Evolutionary conservation across 331 rosid genomes (phyloP), one percentile per base, ranked within the genome.

Genomic region (Saraca asoca): DNA sequence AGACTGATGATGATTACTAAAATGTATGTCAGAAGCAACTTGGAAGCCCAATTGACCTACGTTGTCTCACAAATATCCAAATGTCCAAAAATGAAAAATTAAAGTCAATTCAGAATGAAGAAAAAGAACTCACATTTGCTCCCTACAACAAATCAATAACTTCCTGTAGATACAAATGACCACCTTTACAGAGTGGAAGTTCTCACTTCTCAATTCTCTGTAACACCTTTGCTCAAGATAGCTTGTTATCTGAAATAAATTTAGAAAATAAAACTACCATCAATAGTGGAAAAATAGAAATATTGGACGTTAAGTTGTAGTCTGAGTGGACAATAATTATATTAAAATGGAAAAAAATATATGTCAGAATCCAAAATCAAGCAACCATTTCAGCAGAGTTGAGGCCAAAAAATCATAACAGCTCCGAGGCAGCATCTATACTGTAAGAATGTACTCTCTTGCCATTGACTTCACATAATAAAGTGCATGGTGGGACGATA

Each of bases 201-300:
- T 83, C 86, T 85, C 95, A 35, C 24, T 79, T 75, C 96, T 80
- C 92, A 90, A 76, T 71, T 90, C 96, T 80, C 65, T 83, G 45
- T 87, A 90, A 77, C 86, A 90, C 77, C 95, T 80, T 75, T 90
- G 95, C 79, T 90, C 96, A 54, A 90, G 88, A 61, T 82, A 78
- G 64, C 80, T 78, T n/a, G 95, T 88, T 62, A 88, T 86, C 92
- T 88, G 86, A 71, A 71, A 73, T 34, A 51, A 72, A 45, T 43
- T 49, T 42, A 49, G 76, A 69, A 9, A 44, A 34, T 20, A 38
- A 12, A 65, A 31, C 33, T 34, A 68, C 41, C 15, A 43, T 66
- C 59, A 76, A 24, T 6, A 20, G 19, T 17, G 5, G 11, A 44
- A 34, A 42, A 44, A 46, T 19, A 9, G 51, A 45, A 46, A 2